Evolutionary conservation across 192 early-diverging fungal genomes (phyloP), one percentile per base, ranked within the genome.

Genomic region (Radiomyces spectabilis): DNA sequence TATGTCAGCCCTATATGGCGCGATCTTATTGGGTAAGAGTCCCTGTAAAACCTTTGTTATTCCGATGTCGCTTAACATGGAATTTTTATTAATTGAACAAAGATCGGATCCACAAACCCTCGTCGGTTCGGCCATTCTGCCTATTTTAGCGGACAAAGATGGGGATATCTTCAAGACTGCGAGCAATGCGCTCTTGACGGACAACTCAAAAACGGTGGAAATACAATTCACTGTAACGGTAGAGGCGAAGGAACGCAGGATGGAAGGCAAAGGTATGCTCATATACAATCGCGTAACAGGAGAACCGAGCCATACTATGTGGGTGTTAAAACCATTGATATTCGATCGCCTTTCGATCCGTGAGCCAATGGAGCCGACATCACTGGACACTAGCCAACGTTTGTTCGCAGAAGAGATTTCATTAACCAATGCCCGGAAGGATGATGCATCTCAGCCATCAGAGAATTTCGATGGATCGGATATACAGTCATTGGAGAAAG

Each of bases 211-310:
- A 13, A 82, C 87, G 0, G 61, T 88, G 19, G 88, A 91, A 47
- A 69, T 93, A 3, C 72, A 60, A 0, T 91, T 85, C 53, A 37
- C 76, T 66, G 61, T 22, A 15, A 25, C 24, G 12, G 52, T 88
- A 34, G 76, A 83, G 48, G n/a, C n/a, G n/a, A n/a, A n/a, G n/a
- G n/a, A n/a, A n/a, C n/a, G n/a, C n/a, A n/a, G n/a, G n/a, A 86
- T 92, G 73, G 81, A 88, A 66, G 88, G 84, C n/a, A 85, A 91
- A 51, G 90, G 90, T 15, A 90, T 93, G 85, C 52, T 91, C 10
- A 83, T 84, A 58, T 81, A 85, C 42, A 83, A 93, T 61, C 68
- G 84, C 25, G 69, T 71, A 0, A 81, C 80, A n/a, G 71, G 73
- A 15, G 63, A 73, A 12, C 79, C 84, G 0, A 73, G 73, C 41